phyloP scores from a whole-genome alignment of 148 eudicot genomes.

The Chenopodium quinoa region DNA sequence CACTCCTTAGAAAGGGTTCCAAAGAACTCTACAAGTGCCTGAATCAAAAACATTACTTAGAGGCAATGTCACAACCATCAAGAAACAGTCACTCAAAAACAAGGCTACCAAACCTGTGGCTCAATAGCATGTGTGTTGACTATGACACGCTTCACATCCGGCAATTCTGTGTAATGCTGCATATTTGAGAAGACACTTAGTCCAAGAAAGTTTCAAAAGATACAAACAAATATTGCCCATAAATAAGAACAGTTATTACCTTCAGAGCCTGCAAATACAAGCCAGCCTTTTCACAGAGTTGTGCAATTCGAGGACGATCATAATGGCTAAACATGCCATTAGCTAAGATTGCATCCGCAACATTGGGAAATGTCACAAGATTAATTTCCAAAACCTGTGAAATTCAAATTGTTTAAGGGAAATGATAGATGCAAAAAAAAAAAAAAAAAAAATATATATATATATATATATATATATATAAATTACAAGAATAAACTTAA shows the following conservation, averaged over 20 bases:
- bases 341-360: constrained; percentile 96
- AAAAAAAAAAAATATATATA: neutral
- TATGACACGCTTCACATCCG: constrained; percentile 91
- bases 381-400: constrained; percentile 83
- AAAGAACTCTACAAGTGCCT: constrained; percentile 96
- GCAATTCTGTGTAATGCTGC: constrained; percentile 88
- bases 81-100: neutral
- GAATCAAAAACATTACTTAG: constrained; percentile 20
- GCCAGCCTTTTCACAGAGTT: constrained; percentile 97
- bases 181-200: constrained; percentile 21
- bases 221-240: neutral
- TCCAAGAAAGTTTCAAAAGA: neutral
- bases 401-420: neutral
- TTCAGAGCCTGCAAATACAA: constrained; percentile 85
- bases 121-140: constrained; percentile 98
- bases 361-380: constrained; percentile 95
- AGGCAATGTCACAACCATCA: neutral
- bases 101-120: constrained; percentile 68
- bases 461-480: too few species aligned
- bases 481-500: neutral
- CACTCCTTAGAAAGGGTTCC: constrained; percentile 94
- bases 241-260: constrained; percentile 35
- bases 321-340: constrained; percentile 99
- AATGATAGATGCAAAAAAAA: neutral
- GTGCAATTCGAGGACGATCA: constrained; percentile 93